phyloP scores from a whole-genome alignment of 495 filamentous ascomycete species.

The Coniosporium apollinis region DNA sequence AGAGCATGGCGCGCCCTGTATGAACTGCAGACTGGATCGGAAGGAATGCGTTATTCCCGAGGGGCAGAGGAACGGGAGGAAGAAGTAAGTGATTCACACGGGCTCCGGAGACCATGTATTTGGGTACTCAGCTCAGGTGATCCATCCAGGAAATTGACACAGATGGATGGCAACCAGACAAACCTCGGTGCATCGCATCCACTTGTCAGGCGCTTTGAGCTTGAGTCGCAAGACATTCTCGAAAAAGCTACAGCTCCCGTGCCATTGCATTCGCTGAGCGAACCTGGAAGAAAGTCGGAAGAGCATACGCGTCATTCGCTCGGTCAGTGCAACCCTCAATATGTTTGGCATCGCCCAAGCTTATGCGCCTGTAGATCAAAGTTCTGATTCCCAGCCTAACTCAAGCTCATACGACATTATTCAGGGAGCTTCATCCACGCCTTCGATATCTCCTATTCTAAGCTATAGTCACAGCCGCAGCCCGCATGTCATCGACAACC shows the following conservation, averaged over 20 bases:
- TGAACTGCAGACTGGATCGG: conserved; percentile 75
- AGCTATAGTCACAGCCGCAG: neutral
- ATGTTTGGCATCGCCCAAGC: neutral
- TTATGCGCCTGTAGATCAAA: neutral
- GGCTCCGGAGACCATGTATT: neutral
- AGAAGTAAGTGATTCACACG: conserved; percentile 45
- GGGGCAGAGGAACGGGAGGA: conserved; percentile 74
- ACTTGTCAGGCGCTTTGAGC: conserved; percentile 9
- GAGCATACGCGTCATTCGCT: conserved; percentile 44
- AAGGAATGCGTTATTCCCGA: conserved; percentile 80
- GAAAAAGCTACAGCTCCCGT: conserved; percentile 12
- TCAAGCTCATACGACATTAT: neutral
- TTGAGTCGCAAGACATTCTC: conserved; percentile 15
- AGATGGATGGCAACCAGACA: conserved; percentile 2
- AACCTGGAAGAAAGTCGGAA: conserved; percentile 11
- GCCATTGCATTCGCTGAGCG: conserved; percentile 11
- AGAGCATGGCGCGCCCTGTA: conserved; percentile 69
- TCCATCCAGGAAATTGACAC: neutral
- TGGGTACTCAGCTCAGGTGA: neutral
- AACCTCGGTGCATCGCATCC: conserved; percentile 5
- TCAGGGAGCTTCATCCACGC: neutral
- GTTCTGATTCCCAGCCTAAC: neutral
- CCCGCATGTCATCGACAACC: neutral
- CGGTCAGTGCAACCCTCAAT: conserved; percentile 29
- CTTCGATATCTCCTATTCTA: neutral